A percentile compares a stretch with the other conserved stretches of the same genome.
Evolutionary conservation across 768 basidiomycete species (phyloP).

Genomic region (Amanita exitialis): DNA sequence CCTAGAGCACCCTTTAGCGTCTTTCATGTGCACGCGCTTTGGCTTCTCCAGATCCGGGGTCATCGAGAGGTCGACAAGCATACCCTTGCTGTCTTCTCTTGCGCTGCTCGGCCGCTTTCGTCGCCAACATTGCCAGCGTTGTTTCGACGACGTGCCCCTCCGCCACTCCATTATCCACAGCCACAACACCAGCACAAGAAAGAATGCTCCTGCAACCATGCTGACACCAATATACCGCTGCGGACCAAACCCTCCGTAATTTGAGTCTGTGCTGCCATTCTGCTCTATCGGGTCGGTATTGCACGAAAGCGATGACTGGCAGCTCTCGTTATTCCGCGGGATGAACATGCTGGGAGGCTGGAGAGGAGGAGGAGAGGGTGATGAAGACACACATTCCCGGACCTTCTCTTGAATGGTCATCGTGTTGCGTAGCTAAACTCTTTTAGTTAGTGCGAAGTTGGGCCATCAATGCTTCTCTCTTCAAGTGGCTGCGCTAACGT

Average conservation of each 20-base stretch:
- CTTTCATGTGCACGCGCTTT: constrained; percentile 4
- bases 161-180: constrained; percentile 24
- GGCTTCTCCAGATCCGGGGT: constrained; percentile 4
- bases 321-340: constrained; percentile 16
- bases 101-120: neutral
- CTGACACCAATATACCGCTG: constrained; percentile 36
- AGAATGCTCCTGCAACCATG: constrained; percentile 25
- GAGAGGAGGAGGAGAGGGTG: constrained; percentile 6
- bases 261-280: constrained; percentile 12
- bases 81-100: neutral
- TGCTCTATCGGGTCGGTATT: constrained; percentile 17
- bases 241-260: constrained; percentile 20
- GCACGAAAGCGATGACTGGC: constrained; percentile 10
- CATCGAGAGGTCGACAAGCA: constrained; percentile 2
- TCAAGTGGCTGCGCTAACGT: constrained; percentile 14
- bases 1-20: neutral
- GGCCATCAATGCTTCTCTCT: constrained; percentile 17
- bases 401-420: constrained; percentile 6
- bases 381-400: neutral
- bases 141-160: constrained; percentile 15
- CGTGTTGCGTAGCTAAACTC: constrained; percentile 12
- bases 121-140: constrained; percentile 10
- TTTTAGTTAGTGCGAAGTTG: constrained; percentile 16
- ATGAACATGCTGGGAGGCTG: constrained; percentile 20
- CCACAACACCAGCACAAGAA: constrained; percentile 28